Percentiles rank a stretch among this genome's conserved stretches.
These are phyloP conservation scores for Pugionium cornutum DNA, from an alignment of 345 rosid genomes.

Conservation along the genomic window DNA sequence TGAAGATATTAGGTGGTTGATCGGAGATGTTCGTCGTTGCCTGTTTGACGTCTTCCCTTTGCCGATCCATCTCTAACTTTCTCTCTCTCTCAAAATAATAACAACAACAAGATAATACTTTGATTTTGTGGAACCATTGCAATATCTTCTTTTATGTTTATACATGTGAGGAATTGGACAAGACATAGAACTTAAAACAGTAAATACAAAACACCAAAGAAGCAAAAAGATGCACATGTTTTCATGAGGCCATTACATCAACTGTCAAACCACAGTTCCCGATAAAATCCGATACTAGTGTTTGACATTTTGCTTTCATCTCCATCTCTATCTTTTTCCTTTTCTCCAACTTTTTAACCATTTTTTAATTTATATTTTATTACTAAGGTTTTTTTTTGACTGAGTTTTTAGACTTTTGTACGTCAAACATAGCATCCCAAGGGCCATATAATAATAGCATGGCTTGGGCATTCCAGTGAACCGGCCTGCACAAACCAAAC, in stretches of 20 bases:
- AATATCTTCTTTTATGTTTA: too few relatives aligned
- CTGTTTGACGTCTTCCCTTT: constrained; percentile 62
- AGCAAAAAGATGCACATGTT: constrained; percentile 33
- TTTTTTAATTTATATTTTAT: not conserved
- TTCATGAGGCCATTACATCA: constrained; percentile 39
- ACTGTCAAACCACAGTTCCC: constrained; percentile 60
- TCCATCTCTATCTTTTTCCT: constrained; percentile 27
- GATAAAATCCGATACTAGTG: constrained; percentile 57
- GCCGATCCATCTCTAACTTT: constrained; percentile 34
- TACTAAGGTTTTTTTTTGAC: constrained; percentile 32
- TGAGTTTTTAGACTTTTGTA: constrained; percentile 38
- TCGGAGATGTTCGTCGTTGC: constrained; percentile 61
- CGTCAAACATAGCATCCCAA: constrained; percentile 25
- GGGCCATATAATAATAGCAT: constrained; percentile 35
- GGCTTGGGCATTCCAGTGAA: constrained; percentile 16
- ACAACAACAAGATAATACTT: constrained; percentile 20
- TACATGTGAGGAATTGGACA: constrained; percentile 35
- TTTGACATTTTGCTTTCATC: constrained; percentile 79
- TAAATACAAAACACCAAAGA: constrained; percentile 34
- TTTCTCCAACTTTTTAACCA: constrained; percentile 20
- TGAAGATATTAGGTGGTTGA: constrained; percentile 39
- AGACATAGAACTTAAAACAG: constrained; percentile 37
- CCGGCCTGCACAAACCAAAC: constrained; percentile 10
- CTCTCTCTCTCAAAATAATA: not conserved
- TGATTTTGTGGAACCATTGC: not conserved